These are phyloP conservation scores for Epichloe baconii DNA, from an alignment of 2,329 filamentous ascomycete genomes.

Conservation along the genomic window DNA sequence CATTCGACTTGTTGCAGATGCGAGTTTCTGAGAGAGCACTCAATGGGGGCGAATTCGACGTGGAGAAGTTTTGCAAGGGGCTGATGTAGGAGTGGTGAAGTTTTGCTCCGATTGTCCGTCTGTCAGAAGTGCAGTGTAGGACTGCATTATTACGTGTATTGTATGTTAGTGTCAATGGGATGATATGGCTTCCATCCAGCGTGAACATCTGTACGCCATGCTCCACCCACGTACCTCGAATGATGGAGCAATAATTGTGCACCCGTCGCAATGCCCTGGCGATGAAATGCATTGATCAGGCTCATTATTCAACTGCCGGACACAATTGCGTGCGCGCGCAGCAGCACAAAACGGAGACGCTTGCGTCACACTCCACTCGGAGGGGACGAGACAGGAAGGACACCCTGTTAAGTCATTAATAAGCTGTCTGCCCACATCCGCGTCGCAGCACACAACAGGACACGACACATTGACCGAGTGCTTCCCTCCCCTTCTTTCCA, in stretches of 20 bases:
- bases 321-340: no score
- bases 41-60: neutral
- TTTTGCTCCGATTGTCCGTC: neutral
- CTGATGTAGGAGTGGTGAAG: neutral
- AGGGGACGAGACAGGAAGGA: conserved; percentile 1
- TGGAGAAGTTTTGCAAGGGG: neutral
- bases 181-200: neutral
- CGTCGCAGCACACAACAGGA: neutral
- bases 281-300: no score
- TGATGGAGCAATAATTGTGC: no score
- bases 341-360: no score
- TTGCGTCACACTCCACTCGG: no score
- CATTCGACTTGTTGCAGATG: neutral
- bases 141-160: neutral
- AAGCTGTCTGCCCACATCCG: neutral
- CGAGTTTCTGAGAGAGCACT: neutral
- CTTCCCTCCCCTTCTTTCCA: neutral
- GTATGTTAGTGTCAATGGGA: neutral
- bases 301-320: no score
- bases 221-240: no score
- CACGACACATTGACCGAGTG: no score
- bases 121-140: neutral
- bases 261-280: no score
- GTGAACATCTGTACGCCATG: no score
- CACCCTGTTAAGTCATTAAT: neutral